Evolutionary conservation across 2,329 filamentous ascomycete genomes (phyloP), one percentile per base, ranked within the genome.

Genomic region (Cercospora sesami): DNA sequence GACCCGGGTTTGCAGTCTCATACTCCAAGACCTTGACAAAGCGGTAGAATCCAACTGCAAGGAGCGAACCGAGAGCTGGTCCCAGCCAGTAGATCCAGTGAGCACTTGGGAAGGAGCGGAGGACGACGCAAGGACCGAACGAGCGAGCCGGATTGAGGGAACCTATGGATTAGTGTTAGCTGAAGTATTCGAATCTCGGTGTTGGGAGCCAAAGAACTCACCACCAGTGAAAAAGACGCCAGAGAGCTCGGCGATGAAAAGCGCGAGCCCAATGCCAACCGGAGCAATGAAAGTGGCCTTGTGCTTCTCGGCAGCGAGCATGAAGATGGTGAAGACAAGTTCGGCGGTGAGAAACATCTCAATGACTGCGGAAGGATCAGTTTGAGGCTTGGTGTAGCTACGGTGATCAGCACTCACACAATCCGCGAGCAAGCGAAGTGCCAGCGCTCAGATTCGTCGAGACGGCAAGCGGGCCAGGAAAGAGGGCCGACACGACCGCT

Each of bases 81-180:
- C 83, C 83, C 57, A 84, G 66, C 83, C 83, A 85, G 75, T 85
- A 85, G 66, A 85, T 82, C 82, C 83, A 85, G 73, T 85, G 83
- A 68, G 83, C 80, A 53, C 75, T 72, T 5, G 80, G 77, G 72
- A 84, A 85, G 8, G 64, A 75, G 48, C 73, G 72, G 3, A 81
- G 76, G 31, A 81, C 76, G n/a, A 84, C 81, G 67, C 80, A 80
- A 21, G 83, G 83, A 23, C 81, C 83, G 71, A 85, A 82, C 1
- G 81, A 83, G 45, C 83, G 81, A 28, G 83, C 82, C 42, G 83
- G 83, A 66, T 85, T 84, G 36, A 84, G 76, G 2, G 81, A 82
- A 33, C 81, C 75, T 75, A 55, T 39, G 30, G 63, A 21, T 26
- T 6, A 57, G 28, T 39, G 63, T 67, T 45, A 65, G 64, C 26